These are phyloP conservation scores for Fusarium cyanostomum DNA, from an alignment of 2,329 filamentous ascomycete genomes.

Conservation along the genomic window DNA sequence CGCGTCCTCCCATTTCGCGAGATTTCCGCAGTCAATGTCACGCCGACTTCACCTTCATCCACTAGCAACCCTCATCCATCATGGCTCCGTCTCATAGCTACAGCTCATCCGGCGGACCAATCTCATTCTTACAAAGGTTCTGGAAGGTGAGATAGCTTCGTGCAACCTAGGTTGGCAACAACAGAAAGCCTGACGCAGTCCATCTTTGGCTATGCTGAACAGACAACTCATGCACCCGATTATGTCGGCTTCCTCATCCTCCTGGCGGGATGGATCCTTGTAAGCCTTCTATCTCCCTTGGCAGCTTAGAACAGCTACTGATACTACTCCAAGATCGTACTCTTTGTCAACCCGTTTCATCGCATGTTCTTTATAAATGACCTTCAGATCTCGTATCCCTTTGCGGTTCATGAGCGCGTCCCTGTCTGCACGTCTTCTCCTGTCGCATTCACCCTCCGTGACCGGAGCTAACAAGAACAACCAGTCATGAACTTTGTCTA, in stretches of 20 bases:
- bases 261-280: slow-evolving; percentile 71
- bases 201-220: not conserved
- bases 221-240: slow-evolving; percentile 88
- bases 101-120: slow-evolving; percentile 30
- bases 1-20: not conserved
- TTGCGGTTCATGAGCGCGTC: slow-evolving; percentile 85
- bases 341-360: slow-evolving; percentile 81
- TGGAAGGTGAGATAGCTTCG: slow-evolving; percentile 54
- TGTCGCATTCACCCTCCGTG: not conserved
- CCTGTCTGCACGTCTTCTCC: slow-evolving; percentile 68
- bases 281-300: slow-evolving; percentile 46
- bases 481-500: slow-evolving; percentile 80
- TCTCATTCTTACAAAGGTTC: slow-evolving; percentile 51
- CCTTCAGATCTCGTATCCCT: slow-evolving; percentile 83
- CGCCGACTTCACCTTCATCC: slow-evolving; percentile 9
- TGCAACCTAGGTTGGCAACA: not conserved
- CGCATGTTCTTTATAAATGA: slow-evolving; percentile 94
- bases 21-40: slow-evolving; percentile 13
- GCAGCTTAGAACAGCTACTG: slow-evolving; percentile 4
- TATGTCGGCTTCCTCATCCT: slow-evolving; percentile 82
- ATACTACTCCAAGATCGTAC: slow-evolving; percentile 38
- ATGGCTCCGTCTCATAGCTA: slow-evolving; percentile 43
- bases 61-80: slow-evolving; percentile 2
- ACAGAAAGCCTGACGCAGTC: not conserved
- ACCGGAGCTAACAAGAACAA: slow-evolving; percentile 2